Evolutionary conservation across 1,284 basidiomycete species (phyloP).

Genomic region (Cutaneotrichosporon sp.): DNA sequence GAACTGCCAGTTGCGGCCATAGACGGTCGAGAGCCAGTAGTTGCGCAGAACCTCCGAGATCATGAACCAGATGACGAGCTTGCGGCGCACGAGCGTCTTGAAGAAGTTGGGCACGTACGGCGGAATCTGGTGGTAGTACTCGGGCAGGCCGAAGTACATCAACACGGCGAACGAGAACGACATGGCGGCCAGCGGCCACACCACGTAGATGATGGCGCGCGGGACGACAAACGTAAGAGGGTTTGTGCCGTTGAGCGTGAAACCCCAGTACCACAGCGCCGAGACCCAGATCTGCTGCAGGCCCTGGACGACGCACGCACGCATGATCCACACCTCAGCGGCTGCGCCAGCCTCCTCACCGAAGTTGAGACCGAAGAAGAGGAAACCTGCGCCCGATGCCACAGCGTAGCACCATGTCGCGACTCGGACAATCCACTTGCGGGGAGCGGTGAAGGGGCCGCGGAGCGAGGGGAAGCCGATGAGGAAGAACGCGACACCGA

Average conservation of each 20-base stretch:
- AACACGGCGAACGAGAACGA: constrained; percentile 74
- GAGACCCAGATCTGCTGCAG: constrained; percentile 90
- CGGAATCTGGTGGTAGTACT: constrained; percentile 62
- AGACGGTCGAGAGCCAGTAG: constrained; percentile 83
- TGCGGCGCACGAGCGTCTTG: constrained; percentile 79
- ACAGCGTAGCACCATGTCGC: constrained; percentile 85
- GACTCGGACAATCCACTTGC: constrained; percentile 66
- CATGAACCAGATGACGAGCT: constrained; percentile 89
- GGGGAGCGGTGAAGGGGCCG: constrained; percentile 62
- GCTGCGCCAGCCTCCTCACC: constrained; percentile 93
- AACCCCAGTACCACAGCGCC: constrained; percentile 91
- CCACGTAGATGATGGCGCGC: constrained; percentile 62
- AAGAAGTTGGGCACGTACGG: constrained; percentile 90
- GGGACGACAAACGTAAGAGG: constrained; percentile 46
- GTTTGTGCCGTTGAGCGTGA: constrained; percentile 62
- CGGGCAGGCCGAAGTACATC: constrained; percentile 79
- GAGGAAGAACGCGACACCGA: constrained; percentile 80
- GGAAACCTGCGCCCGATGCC: constrained; percentile 82
- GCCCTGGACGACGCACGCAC: constrained; percentile 86
- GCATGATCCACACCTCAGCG: constrained; percentile 84
- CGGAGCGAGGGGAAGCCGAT: constrained; percentile 80
- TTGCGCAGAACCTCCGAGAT: constrained; percentile 82
- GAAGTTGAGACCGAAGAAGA: constrained; percentile 91
- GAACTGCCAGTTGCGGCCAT: constrained; percentile 90
- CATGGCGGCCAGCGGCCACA: constrained; percentile 77